Conservation (phyloP, 1,284 basidiomycete genomes). For the Rugosomyces carneus region DNA sequence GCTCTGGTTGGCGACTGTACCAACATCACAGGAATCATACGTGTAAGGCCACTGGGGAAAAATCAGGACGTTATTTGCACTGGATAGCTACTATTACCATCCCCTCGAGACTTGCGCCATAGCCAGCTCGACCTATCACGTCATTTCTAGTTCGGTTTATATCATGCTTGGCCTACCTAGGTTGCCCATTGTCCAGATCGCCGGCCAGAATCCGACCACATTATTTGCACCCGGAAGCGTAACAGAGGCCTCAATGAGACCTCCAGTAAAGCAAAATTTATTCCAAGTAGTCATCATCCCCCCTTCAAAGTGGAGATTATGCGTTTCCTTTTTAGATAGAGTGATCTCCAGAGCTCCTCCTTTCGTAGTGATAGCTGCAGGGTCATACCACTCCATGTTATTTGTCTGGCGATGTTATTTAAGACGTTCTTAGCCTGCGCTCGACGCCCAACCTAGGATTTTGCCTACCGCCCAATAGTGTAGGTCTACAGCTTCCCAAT, state of each 20-base stretch:
- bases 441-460: too few species aligned
- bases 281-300: conserved; percentile 78
- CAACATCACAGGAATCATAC: conserved; percentile 72
- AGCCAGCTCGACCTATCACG: conserved; percentile 41
- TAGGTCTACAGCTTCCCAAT: conserved; percentile 69
- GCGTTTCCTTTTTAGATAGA: conserved; percentile 55
- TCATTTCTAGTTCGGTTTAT: neutral
- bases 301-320: conserved; percentile 73
- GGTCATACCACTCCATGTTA: conserved; percentile 84
- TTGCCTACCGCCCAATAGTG: conserved; percentile 57
- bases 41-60: conserved; percentile 64
- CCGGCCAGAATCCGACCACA: conserved; percentile 61
- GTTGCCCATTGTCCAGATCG: conserved; percentile 72
- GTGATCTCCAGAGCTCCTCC: conserved; percentile 80
- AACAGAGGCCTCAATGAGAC: conserved; percentile 65
- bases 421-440: too few species aligned
- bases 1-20: conserved; percentile 60
- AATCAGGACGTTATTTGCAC: neutral
- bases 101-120: conserved; percentile 44
- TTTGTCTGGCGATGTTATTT: conserved; percentile 57
- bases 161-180: conserved; percentile 15
- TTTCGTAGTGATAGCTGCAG: conserved; percentile 71
- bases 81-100: conserved; percentile 27
- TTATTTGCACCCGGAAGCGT: conserved; percentile 74
- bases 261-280: conserved; percentile 93